Evolutionary conservation across 164 flowering plant species (phyloP).

Genomic region (Chimonanthus salicifolius): DNA sequence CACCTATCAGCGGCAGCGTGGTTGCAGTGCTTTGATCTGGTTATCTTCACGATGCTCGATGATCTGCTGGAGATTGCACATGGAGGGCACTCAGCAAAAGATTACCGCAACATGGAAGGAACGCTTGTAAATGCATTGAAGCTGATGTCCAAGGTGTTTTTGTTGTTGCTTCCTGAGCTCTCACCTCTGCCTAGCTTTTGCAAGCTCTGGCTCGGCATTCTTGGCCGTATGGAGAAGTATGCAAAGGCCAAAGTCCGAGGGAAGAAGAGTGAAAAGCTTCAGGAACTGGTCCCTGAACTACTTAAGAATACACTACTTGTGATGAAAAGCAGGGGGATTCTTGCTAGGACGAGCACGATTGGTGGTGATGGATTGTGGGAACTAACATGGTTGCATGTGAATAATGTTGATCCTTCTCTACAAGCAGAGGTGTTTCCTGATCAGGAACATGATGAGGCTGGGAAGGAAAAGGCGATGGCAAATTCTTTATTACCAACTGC

Average conservation of each 20-base stretch:
- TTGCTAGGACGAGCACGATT: constrained; percentile 22
- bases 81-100: constrained; percentile 27
- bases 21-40: constrained; percentile 35
- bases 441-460: constrained; percentile 17
- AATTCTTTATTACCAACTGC: background rate
- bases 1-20: constrained; percentile 20
- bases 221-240: constrained; percentile 32
- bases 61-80: constrained; percentile 35
- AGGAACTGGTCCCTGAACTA: constrained; percentile 31
- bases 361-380: constrained; percentile 39
- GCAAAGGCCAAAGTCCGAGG: constrained; percentile 32
- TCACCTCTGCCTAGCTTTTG: constrained; percentile 21
- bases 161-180: constrained; percentile 23
- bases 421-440: constrained; percentile 30
- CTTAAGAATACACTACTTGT: constrained; percentile 32
- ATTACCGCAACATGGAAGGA: constrained; percentile 37
- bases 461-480: constrained; percentile 2
- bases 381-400: constrained; percentile 32
- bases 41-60: constrained; percentile 35
- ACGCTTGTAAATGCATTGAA: constrained; percentile 30
- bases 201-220: constrained; percentile 37
- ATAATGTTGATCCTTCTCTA: constrained; percentile 28
- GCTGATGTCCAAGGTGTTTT: constrained; percentile 29
- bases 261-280: constrained; percentile 33
- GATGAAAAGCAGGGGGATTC: constrained; percentile 27